These are phyloP conservation scores for Obba rivulosa DNA, from an alignment of 768 basidiomycete species.

Conservation along the genomic window DNA sequence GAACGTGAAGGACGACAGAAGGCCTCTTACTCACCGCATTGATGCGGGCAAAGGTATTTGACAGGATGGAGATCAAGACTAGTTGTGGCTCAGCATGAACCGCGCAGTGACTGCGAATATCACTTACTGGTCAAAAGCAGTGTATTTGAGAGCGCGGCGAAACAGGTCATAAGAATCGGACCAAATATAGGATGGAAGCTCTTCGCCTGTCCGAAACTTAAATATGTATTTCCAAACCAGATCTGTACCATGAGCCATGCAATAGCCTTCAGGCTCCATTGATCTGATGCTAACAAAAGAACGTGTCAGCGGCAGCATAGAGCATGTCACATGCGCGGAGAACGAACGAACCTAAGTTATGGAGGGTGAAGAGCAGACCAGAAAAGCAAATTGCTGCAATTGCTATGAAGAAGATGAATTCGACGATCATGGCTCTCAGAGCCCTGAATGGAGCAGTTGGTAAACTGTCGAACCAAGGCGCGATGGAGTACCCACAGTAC, in stretches of 20 bases:
- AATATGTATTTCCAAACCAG: constrained; percentile 77
- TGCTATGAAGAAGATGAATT: constrained; percentile 74
- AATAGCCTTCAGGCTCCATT: constrained; percentile 44
- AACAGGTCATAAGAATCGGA: constrained; percentile 73
- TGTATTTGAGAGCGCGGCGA: constrained; percentile 76
- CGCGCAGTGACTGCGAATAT: background rate
- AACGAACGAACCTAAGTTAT: constrained; percentile 42
- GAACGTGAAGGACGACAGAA: background rate
- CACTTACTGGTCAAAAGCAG: constrained; percentile 72
- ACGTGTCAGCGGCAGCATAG: background rate
- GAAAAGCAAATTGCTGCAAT: constrained; percentile 80
- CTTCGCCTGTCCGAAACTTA: constrained; percentile 40
- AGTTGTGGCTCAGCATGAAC: background rate
- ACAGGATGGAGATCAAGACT: constrained; percentile 85
- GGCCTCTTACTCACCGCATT: constrained; percentile 47
- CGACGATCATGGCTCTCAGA: constrained; percentile 74
- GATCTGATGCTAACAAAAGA: constrained; percentile 23
- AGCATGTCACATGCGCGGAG: background rate
- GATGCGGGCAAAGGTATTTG: constrained; percentile 81
- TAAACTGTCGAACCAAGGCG: constrained; percentile 6
- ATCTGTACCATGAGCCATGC: constrained; percentile 85
- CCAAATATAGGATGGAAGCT: constrained; percentile 58
- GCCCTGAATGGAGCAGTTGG: constrained; percentile 41
- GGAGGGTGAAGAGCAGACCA: constrained; percentile 57
- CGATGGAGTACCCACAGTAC: constrained; percentile 50